Base-by-base conservation (phyloP, 1,284 basidiomycete genomes). In the Trametes versicolor region DNA sequence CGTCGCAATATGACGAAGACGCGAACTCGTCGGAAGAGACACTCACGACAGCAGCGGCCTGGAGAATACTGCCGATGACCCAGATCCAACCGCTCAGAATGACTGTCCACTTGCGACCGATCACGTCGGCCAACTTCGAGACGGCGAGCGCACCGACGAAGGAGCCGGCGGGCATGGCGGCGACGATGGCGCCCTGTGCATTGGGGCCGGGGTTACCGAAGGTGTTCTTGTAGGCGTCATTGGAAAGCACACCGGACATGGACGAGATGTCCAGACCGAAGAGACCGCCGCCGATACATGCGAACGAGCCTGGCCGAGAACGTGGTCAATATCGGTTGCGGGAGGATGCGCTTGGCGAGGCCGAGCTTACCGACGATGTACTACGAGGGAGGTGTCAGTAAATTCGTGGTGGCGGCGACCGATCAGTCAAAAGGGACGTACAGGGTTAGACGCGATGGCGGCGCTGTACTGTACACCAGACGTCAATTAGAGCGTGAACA, bases 221-320 rank as follows among this genome's bases (percentile, higher is more conserved):
- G 9, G 80, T 78, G 0, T 72, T 75, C 60, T 84, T 77, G 73
- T 90, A 91, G 36, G 83, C 79, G 13, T 83, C 75, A 71, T 90
- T 91, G 69, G 79, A 89, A 72, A 92, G 78, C 55, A 92, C 89
- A n/a, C 88, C 90, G 66, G 90, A 90, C 91, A 93, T 92, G 74
- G 89, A 91, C 74, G 89, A 91, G 73, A 93, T 93, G 82, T 93
- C 91, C 79, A 92, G 75, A 72, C 91, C 90, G 74, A 92, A 92
- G 50, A 93, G 83, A 59, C 89, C 88, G 69, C 91, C 91, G 58
- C 91, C 91, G 69, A 93, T 93, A 75, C 90, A 92, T 77, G 91
- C 90, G 77, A 93, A 93, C 19, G 89, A 87, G 34, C 91, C 91
- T 62, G 90, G 87, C 61, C 8, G 32, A 19, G 41, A 23, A 41